phyloP scores from a whole-genome alignment of 331 rosid species.

The Quercus lobata region DNA sequence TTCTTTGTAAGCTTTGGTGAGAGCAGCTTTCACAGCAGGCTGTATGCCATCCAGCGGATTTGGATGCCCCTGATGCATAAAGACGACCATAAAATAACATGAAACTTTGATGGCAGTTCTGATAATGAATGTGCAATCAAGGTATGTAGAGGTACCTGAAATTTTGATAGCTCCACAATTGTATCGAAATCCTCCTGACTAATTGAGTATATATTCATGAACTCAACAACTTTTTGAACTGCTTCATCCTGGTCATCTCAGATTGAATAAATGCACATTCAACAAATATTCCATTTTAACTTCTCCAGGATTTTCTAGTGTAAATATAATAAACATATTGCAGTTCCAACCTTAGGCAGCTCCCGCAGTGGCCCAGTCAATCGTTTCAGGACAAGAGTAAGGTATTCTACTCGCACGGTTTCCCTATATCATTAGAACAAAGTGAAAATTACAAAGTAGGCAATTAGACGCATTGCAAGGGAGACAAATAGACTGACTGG shows the following conservation, averaged over 20 bases:
- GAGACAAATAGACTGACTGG: background rate
- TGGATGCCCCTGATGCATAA: slow-evolving; percentile 64
- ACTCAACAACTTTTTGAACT: slow-evolving; percentile 73
- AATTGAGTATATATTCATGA: slow-evolving; percentile 82
- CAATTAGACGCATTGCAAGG: background rate
- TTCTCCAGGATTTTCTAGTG: slow-evolving; percentile 1
- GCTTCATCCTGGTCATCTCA: slow-evolving; percentile 77
- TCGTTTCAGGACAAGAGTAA: slow-evolving; percentile 59
- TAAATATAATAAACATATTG: background rate
- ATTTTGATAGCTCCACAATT: slow-evolving; percentile 79
- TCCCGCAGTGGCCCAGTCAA: slow-evolving; percentile 62
- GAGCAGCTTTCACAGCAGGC: slow-evolving; percentile 83
- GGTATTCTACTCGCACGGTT: slow-evolving; percentile 72
- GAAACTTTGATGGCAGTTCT: background rate
- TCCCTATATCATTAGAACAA: slow-evolving; percentile 48
- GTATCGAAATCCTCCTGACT: slow-evolving; percentile 88
- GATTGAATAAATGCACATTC: slow-evolving; percentile 7
- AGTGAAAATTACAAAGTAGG: slow-evolving; percentile 2
- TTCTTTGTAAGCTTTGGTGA: slow-evolving; percentile 92
- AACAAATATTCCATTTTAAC: slow-evolving; percentile 19
- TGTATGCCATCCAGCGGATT: slow-evolving; percentile 77
- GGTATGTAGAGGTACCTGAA: slow-evolving; percentile 50
- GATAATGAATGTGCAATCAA: background rate
- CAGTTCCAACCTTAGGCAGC: slow-evolving; percentile 70
- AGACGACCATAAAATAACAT: background rate